Evolutionary conservation across 179 eudicot species (phyloP), one percentile per base, ranked within the genome.

Genomic region (Beta lomatogona): DNA sequence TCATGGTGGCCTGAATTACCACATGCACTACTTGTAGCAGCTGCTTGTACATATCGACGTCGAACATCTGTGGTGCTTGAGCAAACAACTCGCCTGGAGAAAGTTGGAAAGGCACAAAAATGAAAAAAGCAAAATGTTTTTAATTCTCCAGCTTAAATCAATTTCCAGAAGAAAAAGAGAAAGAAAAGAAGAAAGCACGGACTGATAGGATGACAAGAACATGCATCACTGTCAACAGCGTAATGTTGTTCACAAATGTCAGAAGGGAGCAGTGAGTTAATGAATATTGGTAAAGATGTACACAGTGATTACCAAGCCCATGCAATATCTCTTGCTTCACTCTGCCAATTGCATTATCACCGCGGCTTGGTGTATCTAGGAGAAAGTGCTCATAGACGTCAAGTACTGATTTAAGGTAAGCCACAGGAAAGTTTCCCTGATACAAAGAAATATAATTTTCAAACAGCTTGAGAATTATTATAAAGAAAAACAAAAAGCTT

Each of bases 321-420:
- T 89, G 96, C 55, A 97, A 72, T 85, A 93, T 94, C 92, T 97
- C 99, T 89, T 94, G 98, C 90, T 97, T 93, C 87, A 93, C 94
- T 89, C 90, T 94, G 82, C 80, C 87, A 71, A 91, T 83, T 75
- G 90, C 88, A 80, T 72, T 77, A 79, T 84, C 87, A 73, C 79
- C 60, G 73, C 80, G 85, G 76, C 81, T 87, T 60, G 89, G 86
- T 57, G 97, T 87, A 74, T 91, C 87, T 69, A 86, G 87, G 71
- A 96, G 93, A 81, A 89, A 93, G 85, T 86, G 79, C 86, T 90
- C 92, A 85, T 94, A 97, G 59, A 91, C 90, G 80, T 94, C 97
- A 66, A 97, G 94, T 83, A 94, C 92, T 48, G 99, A 94, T 76
- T 83, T 87, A 16, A 97, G 94, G 83, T 97, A 93, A 52, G 88